Conservation (phyloP, 2,329 filamentous ascomycete genomes). For the Trichoderma aggressivum region DNA sequence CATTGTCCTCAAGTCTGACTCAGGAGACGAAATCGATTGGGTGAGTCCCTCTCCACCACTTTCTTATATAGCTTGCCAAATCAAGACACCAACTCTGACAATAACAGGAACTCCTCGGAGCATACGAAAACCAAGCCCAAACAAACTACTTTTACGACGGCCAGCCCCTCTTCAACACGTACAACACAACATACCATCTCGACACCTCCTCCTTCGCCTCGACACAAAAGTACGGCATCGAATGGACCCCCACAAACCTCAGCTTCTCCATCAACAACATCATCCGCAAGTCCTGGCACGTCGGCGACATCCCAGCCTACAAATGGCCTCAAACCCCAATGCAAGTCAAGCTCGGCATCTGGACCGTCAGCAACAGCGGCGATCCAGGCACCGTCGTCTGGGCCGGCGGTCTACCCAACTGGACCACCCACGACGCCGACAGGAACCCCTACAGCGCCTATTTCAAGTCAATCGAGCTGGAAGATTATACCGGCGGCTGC, state of each 20-base stretch:
- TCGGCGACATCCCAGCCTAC: conserved; percentile 47
- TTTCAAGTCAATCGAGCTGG: conserved; percentile 28
- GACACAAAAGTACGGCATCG: conserved; percentile 63
- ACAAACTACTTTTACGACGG: conserved; percentile 79
- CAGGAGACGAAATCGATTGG: conserved; percentile 67
- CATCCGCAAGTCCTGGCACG: conserved; percentile 30
- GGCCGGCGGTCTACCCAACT: conserved; percentile 56
- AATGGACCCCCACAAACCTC: conserved; percentile 60
- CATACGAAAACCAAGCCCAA: conserved; percentile 57
- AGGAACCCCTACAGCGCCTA: conserved; percentile 26
- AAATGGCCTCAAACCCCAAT: conserved; percentile 68
- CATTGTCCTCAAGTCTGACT: conserved; percentile 72
- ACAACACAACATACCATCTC: conserved; percentile 48
- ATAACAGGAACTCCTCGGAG: conserved; percentile 30
- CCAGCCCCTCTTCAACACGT: conserved; percentile 49
- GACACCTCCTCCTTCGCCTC: conserved; percentile 34
- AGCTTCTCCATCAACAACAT: conserved; percentile 57
- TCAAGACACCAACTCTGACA: neutral
- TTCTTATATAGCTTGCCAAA: neutral
- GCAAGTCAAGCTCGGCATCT: conserved; percentile 61
- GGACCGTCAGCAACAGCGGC: conserved; percentile 47
- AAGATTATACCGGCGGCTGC: conserved; percentile 32
- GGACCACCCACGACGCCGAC: conserved; percentile 24
- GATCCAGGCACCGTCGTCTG: conserved; percentile 61
- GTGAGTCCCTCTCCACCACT: conserved; percentile 15